Evolutionary conservation across 75 land plant genomes (phyloP), one percentile per base, ranked within the genome.

Genomic region (Pinus taeda): DNA sequence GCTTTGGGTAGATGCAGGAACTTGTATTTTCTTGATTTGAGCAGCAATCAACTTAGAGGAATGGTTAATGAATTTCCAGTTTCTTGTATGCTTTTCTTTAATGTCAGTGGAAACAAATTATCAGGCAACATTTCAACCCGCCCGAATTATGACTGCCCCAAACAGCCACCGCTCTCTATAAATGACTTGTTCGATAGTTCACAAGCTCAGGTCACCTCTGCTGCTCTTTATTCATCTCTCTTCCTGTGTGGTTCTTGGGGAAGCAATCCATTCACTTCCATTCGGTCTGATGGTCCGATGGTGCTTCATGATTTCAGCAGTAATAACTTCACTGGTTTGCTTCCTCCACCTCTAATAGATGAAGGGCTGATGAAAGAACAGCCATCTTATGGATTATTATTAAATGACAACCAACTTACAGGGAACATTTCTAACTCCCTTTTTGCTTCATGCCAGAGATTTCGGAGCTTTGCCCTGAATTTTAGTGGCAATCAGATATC

Each of bases 271-370:
- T 62, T 75, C 18, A 62, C 65, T 37, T 59, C 75, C 29, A 59
- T 75, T 61, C 77, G 57, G 33, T 76, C 77, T 36, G 76, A 24
- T 45, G 78, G 11, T 69, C 59, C 76, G 53, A 55, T 53, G 7
- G 81, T 92, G 22, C 42, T 88, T 70, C 96, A 92, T 84, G 95
- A 93, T 76, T 81, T 93, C 24, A 88, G 96, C 74, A 60, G 83
- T 78, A 94, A 94, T 71, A 78, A 72, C 17, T 89, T 94, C 76
- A 42, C 76, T 12, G 95, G 97, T 11, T 57, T 75, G 1, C 58
- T 94, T 59, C 93, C 93, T n/a, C 65, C 60, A n/a, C 83, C 91
- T 21, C 76, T 82, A 12, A 11, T 89, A 45, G 87, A 91, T 12
- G 77, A 63, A 75, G 80, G 66, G 3, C 55, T 65, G 20, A 63